Conservation (phyloP, 257 asterid species). For the Paulownia fortunei region DNA sequence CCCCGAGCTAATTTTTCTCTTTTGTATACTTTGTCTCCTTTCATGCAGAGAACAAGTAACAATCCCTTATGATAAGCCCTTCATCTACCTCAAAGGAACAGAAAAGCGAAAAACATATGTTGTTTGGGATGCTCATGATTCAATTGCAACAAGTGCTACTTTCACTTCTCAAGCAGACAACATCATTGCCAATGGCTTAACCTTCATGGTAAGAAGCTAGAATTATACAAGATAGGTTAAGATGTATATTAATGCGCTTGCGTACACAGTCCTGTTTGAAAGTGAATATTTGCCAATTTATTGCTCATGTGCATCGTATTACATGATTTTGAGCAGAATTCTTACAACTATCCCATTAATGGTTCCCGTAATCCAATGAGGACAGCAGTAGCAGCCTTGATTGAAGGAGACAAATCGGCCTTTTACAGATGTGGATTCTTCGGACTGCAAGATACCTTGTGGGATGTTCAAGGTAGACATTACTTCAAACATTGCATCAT, state of each 20-base stretch:
- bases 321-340: constrained; percentile 46
- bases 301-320: not conserved
- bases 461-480: constrained; percentile 78
- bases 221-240: not conserved
- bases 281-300: not conserved
- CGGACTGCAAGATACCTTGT: constrained; percentile 76
- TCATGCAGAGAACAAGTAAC: constrained; percentile 55
- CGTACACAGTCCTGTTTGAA: too few relatives aligned
- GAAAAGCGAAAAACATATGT: constrained; percentile 40
- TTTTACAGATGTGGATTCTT: constrained; percentile 55
- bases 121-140: constrained; percentile 43
- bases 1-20: not conserved
- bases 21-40: not conserved
- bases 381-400: constrained; percentile 59
- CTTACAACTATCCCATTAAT: constrained; percentile 57
- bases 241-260: not conserved
- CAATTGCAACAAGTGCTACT: constrained; percentile 53
- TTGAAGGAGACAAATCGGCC: constrained; percentile 63
- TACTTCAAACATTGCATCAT: constrained; percentile 60
- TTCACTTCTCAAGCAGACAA: constrained; percentile 61
- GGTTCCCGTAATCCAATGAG: constrained; percentile 29
- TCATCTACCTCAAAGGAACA: constrained; percentile 58
- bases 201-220: constrained; percentile 52
- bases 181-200: constrained; percentile 46
- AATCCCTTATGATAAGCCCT: constrained; percentile 58